Conservation (phyloP, 345 rosid species). For the Aethionema arabicum region DNA sequence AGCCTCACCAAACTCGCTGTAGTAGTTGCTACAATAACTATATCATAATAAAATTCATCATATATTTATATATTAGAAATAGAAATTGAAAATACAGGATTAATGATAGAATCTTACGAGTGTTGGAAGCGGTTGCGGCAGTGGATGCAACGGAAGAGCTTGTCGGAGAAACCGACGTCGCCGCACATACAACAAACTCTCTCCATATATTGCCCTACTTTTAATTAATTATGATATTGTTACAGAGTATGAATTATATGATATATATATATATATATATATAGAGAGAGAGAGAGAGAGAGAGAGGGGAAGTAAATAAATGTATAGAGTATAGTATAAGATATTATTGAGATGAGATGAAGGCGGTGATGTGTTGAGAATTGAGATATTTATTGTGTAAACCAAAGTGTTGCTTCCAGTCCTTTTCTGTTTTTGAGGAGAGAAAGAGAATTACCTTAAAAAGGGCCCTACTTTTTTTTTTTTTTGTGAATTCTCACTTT, state of each 20-base stretch:
- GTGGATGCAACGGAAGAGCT: conserved; percentile 33
- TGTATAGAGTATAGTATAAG: not conserved
- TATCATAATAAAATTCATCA: not conserved
- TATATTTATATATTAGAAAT: too few species aligned
- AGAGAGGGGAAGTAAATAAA: not conserved
- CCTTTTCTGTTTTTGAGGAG: conserved; percentile 21
- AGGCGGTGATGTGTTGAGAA: conserved; percentile 24
- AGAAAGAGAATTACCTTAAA: conserved; percentile 27
- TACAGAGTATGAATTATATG: too few species aligned
- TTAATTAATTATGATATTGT: not conserved
- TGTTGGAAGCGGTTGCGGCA: conserved; percentile 36
- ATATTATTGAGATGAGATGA: not conserved
- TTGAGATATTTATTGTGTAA: conserved; percentile 9
- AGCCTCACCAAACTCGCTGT: conserved; percentile 58
- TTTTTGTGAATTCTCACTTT: conserved; percentile 6
- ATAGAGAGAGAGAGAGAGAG: not conserved
- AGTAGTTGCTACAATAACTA: conserved; percentile 88
- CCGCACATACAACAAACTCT: conserved; percentile 38
- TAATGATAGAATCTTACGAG: too few species aligned
- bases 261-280: not conserved
- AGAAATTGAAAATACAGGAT: too few species aligned
- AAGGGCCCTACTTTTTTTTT: not conserved
- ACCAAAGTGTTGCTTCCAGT: conserved; percentile 27
- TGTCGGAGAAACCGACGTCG: conserved; percentile 36
- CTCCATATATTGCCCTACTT: too few species aligned